phyloP scores from a whole-genome alignment of 2,329 filamentous ascomycete genomes.

The Ascochyta lentis region DNA sequence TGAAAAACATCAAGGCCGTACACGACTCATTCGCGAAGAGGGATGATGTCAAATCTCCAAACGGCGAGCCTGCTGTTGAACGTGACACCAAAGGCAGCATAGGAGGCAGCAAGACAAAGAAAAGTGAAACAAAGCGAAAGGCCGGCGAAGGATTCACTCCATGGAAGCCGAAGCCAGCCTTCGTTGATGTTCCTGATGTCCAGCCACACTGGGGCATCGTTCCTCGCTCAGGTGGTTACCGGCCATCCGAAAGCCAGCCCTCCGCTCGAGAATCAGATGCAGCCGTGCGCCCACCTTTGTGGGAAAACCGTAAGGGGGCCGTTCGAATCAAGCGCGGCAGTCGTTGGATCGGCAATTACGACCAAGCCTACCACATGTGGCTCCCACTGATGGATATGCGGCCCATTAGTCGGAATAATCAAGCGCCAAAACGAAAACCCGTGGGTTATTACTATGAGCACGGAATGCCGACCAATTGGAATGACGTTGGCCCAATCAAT shows the following conservation, averaged over 20 bases:
- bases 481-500: slow-evolving; percentile 28
- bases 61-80: neutral
- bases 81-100: neutral
- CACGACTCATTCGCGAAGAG: too few relatives aligned
- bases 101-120: neutral
- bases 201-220: slow-evolving; percentile 25
- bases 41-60: too few relatives aligned
- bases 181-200: neutral
- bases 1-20: too few relatives aligned
- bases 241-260: slow-evolving; percentile 23
- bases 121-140: neutral
- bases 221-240: slow-evolving; percentile 22
- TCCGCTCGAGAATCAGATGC: slow-evolving; percentile 18
- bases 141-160: slow-evolving; percentile 2
- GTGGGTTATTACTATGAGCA: slow-evolving; percentile 22
- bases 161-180: neutral
- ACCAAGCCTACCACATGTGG: slow-evolving; percentile 5
- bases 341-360: slow-evolving; percentile 9
- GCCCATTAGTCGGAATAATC: slow-evolving; percentile 17
- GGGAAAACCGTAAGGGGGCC: slow-evolving; percentile 35
- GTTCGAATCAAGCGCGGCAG: slow-evolving; percentile 27
- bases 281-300: slow-evolving; percentile 29
- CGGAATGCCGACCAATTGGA: slow-evolving; percentile 36
- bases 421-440: slow-evolving; percentile 24
- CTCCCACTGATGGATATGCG: slow-evolving; percentile 39